Evolutionary conservation across 345 rosid species (phyloP), one percentile per base, ranked within the genome.

Genomic region (Leavenworthia alabamica): DNA sequence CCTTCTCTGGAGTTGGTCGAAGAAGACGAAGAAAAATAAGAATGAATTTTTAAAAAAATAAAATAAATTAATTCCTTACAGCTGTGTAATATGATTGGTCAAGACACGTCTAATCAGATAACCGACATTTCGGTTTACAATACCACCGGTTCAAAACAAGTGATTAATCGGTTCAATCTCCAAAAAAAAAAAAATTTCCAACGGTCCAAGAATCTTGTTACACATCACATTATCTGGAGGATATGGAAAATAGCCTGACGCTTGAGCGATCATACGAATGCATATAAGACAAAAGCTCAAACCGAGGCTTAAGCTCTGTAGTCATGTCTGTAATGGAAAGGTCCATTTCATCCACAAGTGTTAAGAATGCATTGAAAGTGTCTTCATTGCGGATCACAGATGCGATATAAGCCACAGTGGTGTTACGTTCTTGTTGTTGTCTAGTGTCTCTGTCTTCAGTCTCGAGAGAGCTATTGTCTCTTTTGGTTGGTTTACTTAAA

Each of bases 331-430:
- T 17, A 35, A 84, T 31, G 3, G 48, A 53, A 45, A 86, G 90
- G 42, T 73, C 64, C 48, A 88, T 82, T 64, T 75, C 58, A 22
- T 72, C 75, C 37, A 80, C 81, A 13, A 83, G 70, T 46, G 67
- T 64, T 32, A 86, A 80, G 68, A 88, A 86, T 27, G 35, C 72
- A 49, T 67, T 65, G 62, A 91, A 88, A 22, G 93, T 91, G 42
- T 80, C 77, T 16, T 46, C 59, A 32, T 80, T 88, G 56, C 96
- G 89, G 59, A 91, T 82, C n/a, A 86, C 93, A 0, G 81, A 79
- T 5, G 98, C 81, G 27, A 91, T 73, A 14, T 88, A 88, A 17
- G 90, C 90, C 41, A 83, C 78, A 0, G 74, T 78, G 7, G 60
- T 26, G 20, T 29, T 35, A 19, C 31, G 1, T 11, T 40, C 36